A percentile compares a stretch with the other conserved stretches of the same genome.
Conservation (phyloP, 2,329 filamentous ascomycete species). For the Emergomyces pasteurianus region DNA sequence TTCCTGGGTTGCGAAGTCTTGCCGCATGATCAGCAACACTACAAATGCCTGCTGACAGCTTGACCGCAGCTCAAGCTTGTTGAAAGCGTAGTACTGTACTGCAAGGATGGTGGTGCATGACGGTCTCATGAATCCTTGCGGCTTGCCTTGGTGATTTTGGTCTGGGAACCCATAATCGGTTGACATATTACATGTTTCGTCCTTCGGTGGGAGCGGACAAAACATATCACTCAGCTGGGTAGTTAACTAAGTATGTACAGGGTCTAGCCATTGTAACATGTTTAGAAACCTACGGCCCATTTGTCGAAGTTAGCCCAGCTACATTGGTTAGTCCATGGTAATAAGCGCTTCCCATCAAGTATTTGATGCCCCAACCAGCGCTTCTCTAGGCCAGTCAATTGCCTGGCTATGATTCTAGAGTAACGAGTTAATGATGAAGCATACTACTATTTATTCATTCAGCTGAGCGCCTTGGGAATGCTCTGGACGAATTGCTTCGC, state of each 20-base stretch:
- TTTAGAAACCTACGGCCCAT: too few species aligned
- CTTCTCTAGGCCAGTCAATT: background rate
- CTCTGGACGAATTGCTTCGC: too few species aligned
- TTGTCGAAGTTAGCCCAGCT: background rate
- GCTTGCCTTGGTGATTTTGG: background rate
- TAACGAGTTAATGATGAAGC: too few species aligned
- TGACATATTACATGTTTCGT: background rate
- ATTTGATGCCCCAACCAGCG: background rate
- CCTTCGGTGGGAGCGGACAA: too few species aligned
- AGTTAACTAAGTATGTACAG: too few species aligned
- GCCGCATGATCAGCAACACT: background rate
- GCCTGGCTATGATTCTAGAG: background rate
- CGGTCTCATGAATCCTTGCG: background rate
- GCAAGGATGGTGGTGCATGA: background rate
- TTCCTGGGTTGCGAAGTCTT: background rate
- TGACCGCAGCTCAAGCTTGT: background rate
- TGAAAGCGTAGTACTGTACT: background rate
- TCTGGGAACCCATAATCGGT: background rate
- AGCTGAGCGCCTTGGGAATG: too few species aligned
- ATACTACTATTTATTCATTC: too few species aligned
- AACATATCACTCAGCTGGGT: too few species aligned
- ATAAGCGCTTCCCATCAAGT: background rate
- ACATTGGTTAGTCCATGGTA: background rate
- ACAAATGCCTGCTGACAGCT: background rate
- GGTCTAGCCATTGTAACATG: too few species aligned